Evolutionary conservation across 1,139 yeast genomes (phyloP).

Genomic region (Kazachstania sp.): DNA sequence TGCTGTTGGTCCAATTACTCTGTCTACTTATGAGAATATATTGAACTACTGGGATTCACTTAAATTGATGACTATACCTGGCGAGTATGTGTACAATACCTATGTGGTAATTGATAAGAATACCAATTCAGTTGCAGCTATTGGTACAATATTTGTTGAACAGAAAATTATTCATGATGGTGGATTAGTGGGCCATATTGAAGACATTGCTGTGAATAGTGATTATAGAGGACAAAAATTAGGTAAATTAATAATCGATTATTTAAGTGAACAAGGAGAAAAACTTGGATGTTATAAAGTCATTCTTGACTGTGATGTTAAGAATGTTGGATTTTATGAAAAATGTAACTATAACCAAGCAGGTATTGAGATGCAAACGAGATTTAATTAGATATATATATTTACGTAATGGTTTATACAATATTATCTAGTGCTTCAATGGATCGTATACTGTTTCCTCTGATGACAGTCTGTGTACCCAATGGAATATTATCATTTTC

Average conservation of each 20-base stretch:
- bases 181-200: slow-evolving; percentile 88
- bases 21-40: slow-evolving; percentile 37
- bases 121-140: slow-evolving; percentile 37
- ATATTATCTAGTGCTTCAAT: slow-evolving; percentile 38
- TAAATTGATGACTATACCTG: slow-evolving; percentile 9
- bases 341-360: slow-evolving; percentile 66
- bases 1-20: slow-evolving; percentile 51
- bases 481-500: slow-evolving; percentile 41
- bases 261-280: slow-evolving; percentile 53
- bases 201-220: slow-evolving; percentile 77
- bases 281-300: slow-evolving; percentile 73
- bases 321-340: slow-evolving; percentile 77
- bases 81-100: slow-evolving; percentile 42
- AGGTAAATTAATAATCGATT: slow-evolving; percentile 59
- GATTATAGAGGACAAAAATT: slow-evolving; percentile 77
- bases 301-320: slow-evolving; percentile 77
- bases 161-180: slow-evolving; percentile 64
- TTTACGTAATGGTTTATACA: too few species aligned
- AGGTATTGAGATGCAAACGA: slow-evolving; percentile 64
- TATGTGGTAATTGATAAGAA: slow-evolving; percentile 46
- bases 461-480: slow-evolving; percentile 37
- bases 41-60: slow-evolving; percentile 42
- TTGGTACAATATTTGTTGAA: slow-evolving; percentile 49
- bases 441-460: slow-evolving; percentile 57
- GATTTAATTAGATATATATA: too few species aligned